phyloP scores from a whole-genome alignment of 1,284 basidiomycete species.

The Ustilago tritici region DNA sequence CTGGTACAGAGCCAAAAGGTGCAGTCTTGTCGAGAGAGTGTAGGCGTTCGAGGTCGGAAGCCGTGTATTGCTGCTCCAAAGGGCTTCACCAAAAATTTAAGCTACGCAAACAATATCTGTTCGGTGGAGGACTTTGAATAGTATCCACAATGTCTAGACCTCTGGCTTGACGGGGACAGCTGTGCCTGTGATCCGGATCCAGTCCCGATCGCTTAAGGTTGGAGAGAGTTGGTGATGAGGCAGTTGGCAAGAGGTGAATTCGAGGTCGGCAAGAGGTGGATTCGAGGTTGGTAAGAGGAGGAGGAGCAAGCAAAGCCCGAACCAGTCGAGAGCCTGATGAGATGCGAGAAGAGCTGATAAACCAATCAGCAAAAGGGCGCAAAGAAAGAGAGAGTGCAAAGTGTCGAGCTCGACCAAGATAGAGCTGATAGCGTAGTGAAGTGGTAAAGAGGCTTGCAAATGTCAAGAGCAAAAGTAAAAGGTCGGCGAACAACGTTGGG shows the following conservation, averaged over 20 bases:
- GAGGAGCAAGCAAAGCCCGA: constrained; percentile 22
- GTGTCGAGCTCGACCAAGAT: constrained; percentile 17
- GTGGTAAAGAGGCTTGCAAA: constrained; percentile 40
- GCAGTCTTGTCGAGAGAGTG: constrained; percentile 9
- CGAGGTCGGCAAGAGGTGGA: constrained; percentile 7
- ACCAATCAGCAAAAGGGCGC: constrained; percentile 5
- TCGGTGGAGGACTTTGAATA: constrained; percentile 7
- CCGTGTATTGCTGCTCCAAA: constrained; percentile 21
- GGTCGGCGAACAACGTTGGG: constrained; percentile 40
- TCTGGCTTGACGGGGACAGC: not conserved
- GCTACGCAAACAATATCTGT: constrained; percentile 31
- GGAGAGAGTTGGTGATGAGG: constrained; percentile 3
- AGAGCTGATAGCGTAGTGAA: constrained; percentile 18
- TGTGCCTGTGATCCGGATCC: constrained; percentile 4
- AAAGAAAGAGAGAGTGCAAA: constrained; percentile 25
- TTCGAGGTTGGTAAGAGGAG: constrained; percentile 4
- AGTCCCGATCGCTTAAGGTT: constrained; percentile 7
- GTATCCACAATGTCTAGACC: not conserved
- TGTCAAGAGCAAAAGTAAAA: constrained; percentile 27
- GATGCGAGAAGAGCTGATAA: not conserved
- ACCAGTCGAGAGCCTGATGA: constrained; percentile 31
- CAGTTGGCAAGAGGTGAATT: constrained; percentile 5
- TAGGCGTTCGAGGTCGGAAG: not conserved
- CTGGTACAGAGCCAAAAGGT: not conserved
- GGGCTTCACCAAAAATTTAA: constrained; percentile 18